phyloP scores from a whole-genome alignment of 2,329 filamentous ascomycete genomes.

The Penicillium sumatraense region DNA sequence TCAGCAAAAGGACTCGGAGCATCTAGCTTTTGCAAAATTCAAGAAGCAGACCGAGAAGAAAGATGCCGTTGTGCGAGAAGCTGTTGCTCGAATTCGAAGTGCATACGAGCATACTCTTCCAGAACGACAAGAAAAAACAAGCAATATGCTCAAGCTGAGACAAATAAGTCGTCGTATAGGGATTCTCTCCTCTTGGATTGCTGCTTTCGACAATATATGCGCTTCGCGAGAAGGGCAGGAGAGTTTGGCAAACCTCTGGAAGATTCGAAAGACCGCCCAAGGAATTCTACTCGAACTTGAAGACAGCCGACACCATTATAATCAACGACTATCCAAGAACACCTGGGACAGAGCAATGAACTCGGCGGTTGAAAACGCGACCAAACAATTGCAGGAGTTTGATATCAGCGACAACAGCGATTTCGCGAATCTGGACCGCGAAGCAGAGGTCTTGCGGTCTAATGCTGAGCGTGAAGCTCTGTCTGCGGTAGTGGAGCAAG shows the following conservation, averaged over 20 bases:
- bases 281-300: slow-evolving; percentile 90
- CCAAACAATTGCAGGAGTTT: slow-evolving; percentile 76
- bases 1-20: slow-evolving; percentile 88
- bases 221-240: slow-evolving; percentile 72
- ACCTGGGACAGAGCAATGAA: slow-evolving; percentile 90
- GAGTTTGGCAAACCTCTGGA: slow-evolving; percentile 66
- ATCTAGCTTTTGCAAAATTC: slow-evolving; percentile 82
- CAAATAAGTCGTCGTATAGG: slow-evolving; percentile 83
- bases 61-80: slow-evolving; percentile 75
- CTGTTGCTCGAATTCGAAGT: slow-evolving; percentile 74
- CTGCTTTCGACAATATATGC: slow-evolving; percentile 83
- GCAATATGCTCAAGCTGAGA: slow-evolving; percentile 79
- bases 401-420: slow-evolving; percentile 70
- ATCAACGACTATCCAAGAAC: slow-evolving; percentile 77
- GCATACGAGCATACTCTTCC: slow-evolving; percentile 80
- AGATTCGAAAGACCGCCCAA: slow-evolving; percentile 84
- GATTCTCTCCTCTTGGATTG: slow-evolving; percentile 88
- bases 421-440: slow-evolving; percentile 72
- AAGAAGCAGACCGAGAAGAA: slow-evolving; percentile 88
- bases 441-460: slow-evolving; percentile 83
- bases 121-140: slow-evolving; percentile 79
- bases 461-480: slow-evolving; percentile 82
- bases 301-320: slow-evolving; percentile 85
- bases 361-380: slow-evolving; percentile 82
- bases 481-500: slow-evolving; percentile 77